phyloP scores from a whole-genome alignment of 2,329 filamentous ascomycete species.

The Phialemonium atrogriseum region DNA sequence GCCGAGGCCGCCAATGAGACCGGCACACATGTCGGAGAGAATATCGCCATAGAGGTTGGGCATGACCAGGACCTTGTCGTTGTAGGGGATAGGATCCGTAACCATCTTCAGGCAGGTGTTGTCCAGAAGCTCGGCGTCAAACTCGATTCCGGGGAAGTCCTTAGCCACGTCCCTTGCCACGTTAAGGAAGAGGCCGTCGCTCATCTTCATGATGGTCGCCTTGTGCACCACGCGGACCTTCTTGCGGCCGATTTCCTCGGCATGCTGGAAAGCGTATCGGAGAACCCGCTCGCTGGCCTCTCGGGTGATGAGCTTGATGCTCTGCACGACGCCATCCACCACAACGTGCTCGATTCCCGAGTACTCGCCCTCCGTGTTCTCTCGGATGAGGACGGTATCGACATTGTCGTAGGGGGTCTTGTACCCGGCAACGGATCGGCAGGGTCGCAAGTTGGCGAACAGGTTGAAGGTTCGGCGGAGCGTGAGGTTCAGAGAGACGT shows the following conservation, averaged over 20 bases:
- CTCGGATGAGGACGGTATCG: conserved; percentile 94
- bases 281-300: conserved; percentile 93
- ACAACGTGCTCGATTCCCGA: conserved; percentile 98
- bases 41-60: conserved; percentile 99
- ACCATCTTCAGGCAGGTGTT: conserved; percentile 99
- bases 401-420: conserved; percentile 98
- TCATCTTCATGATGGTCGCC: conserved; percentile 99
- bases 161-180: conserved; percentile 79
- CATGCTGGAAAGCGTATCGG: conserved; percentile 97
- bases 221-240: conserved; percentile 99
- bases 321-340: conserved; percentile 95
- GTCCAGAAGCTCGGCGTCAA: conserved; percentile 96
- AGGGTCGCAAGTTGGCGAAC: conserved; percentile 97
- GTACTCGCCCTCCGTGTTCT: conserved; percentile 99
- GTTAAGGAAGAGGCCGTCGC: conserved; percentile 93
- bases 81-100: conserved; percentile 91
- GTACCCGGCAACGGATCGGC: conserved; percentile 93
- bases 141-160: conserved; percentile 93
- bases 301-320: conserved; percentile 98
- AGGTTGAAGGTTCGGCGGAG: conserved; percentile 99
- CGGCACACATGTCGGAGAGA: conserved; percentile 98
- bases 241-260: conserved; percentile 82
- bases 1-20: conserved; percentile 94
- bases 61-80: conserved; percentile 97
- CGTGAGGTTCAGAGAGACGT: conserved; percentile 97